Evolutionary conservation across 148 eudicot genomes (phyloP).

Genomic region (Vaccinium myrtillus): DNA sequence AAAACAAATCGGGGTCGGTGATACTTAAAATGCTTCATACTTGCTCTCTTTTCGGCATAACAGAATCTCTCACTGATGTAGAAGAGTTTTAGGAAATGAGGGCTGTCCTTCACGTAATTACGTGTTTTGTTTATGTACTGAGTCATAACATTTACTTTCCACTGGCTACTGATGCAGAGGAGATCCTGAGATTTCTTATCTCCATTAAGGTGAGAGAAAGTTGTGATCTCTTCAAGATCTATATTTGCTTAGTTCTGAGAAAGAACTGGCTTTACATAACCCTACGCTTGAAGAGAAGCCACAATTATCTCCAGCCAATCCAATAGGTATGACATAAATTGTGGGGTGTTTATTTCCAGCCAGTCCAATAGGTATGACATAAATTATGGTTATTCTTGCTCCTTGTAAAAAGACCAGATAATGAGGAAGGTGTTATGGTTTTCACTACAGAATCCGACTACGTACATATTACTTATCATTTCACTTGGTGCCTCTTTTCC

Average conservation of each 20-base stretch:
- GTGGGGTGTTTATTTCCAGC: slow-evolving; percentile 43
- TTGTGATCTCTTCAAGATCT: slow-evolving; percentile 64
- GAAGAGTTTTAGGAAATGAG: neutral
- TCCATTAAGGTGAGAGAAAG: slow-evolving; percentile 63
- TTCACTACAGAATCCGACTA: too few species aligned
- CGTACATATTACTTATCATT: too few species aligned
- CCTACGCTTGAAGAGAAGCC: slow-evolving; percentile 22
- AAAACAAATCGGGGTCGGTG: neutral
- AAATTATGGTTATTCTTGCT: too few species aligned
- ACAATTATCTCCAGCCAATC: slow-evolving; percentile 12
- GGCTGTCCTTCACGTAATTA: neutral
- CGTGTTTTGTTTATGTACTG: neutral
- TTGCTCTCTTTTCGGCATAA: neutral
- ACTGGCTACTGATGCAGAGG: slow-evolving; percentile 55
- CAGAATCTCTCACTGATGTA: too few species aligned
- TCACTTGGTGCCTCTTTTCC: too few species aligned
- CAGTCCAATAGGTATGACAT: too few species aligned
- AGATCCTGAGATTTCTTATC: slow-evolving; percentile 44
- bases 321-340: slow-evolving; percentile 16
- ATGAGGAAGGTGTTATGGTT: too few species aligned
- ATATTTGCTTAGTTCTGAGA: slow-evolving; percentile 60
- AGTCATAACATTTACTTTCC: neutral
- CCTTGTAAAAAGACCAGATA: too few species aligned
- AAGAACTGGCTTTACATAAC: slow-evolving; percentile 63
- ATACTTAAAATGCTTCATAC: neutral